These are phyloP conservation scores for Histomonas meleagridis DNA, from an alignment of 208 protist species.

Conservation along the genomic window DNA sequence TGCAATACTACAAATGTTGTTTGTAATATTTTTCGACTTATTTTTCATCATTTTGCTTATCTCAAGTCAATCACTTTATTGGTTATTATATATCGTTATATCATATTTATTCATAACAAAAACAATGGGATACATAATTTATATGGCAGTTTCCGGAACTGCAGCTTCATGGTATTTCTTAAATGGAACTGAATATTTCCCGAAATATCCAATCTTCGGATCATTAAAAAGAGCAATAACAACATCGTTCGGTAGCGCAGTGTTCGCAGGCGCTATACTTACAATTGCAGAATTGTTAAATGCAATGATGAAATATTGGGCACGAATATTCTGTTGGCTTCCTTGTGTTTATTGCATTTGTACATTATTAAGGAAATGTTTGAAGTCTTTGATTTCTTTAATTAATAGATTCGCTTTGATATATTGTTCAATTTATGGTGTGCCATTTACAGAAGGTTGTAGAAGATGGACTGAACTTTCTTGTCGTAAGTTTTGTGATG, in stretches of 20 bases:
- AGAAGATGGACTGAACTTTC: neutral
- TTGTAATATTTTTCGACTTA: neutral
- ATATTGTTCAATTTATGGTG: neutral
- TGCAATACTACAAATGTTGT: neutral
- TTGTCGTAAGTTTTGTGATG: neutral
- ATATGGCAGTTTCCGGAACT: neutral
- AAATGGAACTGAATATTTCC: conserved; percentile 19
- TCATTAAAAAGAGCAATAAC: conserved; percentile 22
- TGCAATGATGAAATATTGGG: no score
- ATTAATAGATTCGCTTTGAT: neutral
- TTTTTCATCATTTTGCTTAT: neutral
- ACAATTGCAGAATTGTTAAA: neutral
- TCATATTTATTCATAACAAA: neutral
- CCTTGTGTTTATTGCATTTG: neutral
- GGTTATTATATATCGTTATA: neutral
- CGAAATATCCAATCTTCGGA: neutral
- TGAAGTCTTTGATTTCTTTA: neutral
- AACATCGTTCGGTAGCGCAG: neutral
- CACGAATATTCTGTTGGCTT: neutral
- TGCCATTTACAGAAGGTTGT: neutral
- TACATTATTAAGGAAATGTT: no score
- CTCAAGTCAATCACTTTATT: neutral
- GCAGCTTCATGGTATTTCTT: neutral
- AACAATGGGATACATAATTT: neutral
- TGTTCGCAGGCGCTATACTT: neutral